phyloP scores from a whole-genome alignment of 352 stramenopile genomes.

The Globisporangium ultimum region DNA sequence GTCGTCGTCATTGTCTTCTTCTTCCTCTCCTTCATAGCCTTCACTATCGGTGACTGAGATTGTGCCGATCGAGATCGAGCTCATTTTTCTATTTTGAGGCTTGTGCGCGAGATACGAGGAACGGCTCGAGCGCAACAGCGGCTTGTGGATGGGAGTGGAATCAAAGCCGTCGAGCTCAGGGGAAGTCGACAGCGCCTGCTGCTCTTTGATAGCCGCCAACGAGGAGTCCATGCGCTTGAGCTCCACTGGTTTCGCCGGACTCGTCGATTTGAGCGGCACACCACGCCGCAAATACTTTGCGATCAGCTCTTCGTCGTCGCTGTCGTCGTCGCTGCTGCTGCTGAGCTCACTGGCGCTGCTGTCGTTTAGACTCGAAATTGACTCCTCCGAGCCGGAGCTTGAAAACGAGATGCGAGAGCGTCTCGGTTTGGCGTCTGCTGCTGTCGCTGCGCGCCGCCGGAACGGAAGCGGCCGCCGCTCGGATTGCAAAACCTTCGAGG shows the following conservation, averaged over 20 bases:
- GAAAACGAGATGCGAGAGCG: slow-evolving; percentile 1
- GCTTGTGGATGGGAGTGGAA: neutral
- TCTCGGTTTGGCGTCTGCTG: slow-evolving; percentile 3
- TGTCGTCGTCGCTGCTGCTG: slow-evolving; percentile 1
- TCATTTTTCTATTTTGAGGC: slow-evolving; percentile 27
- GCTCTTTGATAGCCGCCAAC: slow-evolving; percentile 14
- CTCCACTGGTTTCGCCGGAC: neutral
- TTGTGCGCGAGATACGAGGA: neutral
- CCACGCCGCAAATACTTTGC: slow-evolving; percentile 14
- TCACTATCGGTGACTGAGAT: slow-evolving; percentile 33
- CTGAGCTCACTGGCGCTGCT: slow-evolving; percentile 7
- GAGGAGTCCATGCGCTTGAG: neutral
- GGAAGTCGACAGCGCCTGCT: slow-evolving; percentile 6
- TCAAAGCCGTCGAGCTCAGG: neutral
- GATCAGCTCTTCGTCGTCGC: slow-evolving; percentile 17
- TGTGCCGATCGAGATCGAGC: slow-evolving; percentile 21
- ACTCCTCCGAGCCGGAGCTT: slow-evolving; percentile 7
- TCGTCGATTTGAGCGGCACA: slow-evolving; percentile 6
- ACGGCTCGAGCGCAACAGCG: neutral
- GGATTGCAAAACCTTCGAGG: neutral
- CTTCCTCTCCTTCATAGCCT: neutral
- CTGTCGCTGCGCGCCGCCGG: slow-evolving; percentile 10
- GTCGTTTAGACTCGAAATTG: slow-evolving; percentile 15
- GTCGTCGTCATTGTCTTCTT: slow-evolving; percentile 13
- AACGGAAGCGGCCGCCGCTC: neutral